Percentiles rank a stretch among this genome's conserved stretches.
Conservation (phyloP, 805 yeast genomes). For the Yamadazyma takamatsuzukensis region DNA sequence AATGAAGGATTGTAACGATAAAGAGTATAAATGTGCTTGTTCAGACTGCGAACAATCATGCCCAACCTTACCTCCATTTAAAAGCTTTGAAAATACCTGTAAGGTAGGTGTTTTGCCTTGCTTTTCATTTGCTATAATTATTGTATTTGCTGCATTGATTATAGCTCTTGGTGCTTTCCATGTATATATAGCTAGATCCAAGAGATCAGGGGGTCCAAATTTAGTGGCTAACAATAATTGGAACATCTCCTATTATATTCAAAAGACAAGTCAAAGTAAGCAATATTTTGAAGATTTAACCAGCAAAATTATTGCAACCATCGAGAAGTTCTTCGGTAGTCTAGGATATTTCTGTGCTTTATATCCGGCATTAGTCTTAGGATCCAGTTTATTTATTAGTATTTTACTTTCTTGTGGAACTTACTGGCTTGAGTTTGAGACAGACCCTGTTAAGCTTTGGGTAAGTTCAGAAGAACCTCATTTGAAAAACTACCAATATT, state of each 20-base stretch:
- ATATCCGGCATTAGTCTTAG: constrained; percentile 44
- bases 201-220: constrained; percentile 1
- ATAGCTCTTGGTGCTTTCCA: constrained; percentile 44
- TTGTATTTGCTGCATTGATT: constrained; percentile 40
- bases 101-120: constrained; percentile 65
- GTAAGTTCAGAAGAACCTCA: constrained; percentile 77
- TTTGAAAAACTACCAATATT: constrained; percentile 60
- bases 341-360: constrained; percentile 59
- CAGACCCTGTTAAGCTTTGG: constrained; percentile 83
- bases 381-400: constrained; percentile 26
- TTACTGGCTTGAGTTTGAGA: constrained; percentile 56
- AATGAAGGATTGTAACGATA: constrained; percentile 56
- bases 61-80: constrained; percentile 57
- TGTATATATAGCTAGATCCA: constrained; percentile 21
- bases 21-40: constrained; percentile 76
- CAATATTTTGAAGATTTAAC: constrained; percentile 2
- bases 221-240: no score
- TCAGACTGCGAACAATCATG: constrained; percentile 84
- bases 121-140: constrained; percentile 59
- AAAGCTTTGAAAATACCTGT: constrained; percentile 40
- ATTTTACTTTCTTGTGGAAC: constrained; percentile 51
- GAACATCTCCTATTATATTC: neutral
- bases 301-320: constrained; percentile 2
- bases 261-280: constrained; percentile 1
- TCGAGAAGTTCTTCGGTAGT: constrained; percentile 38